A percentile compares a stretch with the other conserved stretches of the same genome.
These are phyloP conservation scores for Volvox carteri DNA, from an alignment of 163 green algal species.

Conservation along the genomic window DNA sequence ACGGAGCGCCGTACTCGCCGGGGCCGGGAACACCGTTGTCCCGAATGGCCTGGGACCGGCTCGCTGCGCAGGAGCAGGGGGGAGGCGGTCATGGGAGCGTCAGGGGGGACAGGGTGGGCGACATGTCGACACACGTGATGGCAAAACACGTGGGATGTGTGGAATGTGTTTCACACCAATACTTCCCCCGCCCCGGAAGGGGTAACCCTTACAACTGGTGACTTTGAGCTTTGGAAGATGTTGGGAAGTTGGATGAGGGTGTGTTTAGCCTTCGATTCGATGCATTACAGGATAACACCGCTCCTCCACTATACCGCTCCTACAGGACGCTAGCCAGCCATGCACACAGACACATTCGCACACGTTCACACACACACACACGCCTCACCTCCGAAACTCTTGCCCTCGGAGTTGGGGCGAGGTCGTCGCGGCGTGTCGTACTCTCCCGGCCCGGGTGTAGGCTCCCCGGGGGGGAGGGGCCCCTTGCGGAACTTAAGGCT, in stretches of 20 bases:
- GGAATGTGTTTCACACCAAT: neutral
- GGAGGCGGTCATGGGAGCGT: neutral
- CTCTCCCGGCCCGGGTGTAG: conserved; percentile 32
- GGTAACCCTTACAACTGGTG: too few relatives aligned
- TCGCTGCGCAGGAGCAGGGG: neutral
- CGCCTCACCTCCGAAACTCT: conserved; percentile 48
- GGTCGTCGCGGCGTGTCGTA: conserved; percentile 3
- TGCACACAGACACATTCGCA: too few relatives aligned
- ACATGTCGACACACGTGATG: too few relatives aligned
- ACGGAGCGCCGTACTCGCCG: conserved; percentile 33
- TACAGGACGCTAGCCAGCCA: too few relatives aligned
- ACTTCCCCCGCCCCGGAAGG: neutral
- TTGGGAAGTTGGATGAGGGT: too few relatives aligned
- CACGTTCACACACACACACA: too few relatives aligned
- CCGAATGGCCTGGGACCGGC: neutral
- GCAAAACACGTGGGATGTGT: too few relatives aligned
- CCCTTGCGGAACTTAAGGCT: conserved; percentile 45
- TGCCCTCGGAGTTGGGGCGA: conserved; percentile 27
- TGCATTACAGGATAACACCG: too few relatives aligned
- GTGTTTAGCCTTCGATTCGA: too few relatives aligned
- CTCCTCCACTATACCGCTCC: too few relatives aligned
- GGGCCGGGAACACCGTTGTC: conserved; percentile 49
- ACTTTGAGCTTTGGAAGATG: too few relatives aligned
- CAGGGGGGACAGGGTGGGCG: neutral
- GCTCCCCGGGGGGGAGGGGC: neutral